phyloP scores from a whole-genome alignment of 148 eudicot species.

The Chenopodium quinoa region DNA sequence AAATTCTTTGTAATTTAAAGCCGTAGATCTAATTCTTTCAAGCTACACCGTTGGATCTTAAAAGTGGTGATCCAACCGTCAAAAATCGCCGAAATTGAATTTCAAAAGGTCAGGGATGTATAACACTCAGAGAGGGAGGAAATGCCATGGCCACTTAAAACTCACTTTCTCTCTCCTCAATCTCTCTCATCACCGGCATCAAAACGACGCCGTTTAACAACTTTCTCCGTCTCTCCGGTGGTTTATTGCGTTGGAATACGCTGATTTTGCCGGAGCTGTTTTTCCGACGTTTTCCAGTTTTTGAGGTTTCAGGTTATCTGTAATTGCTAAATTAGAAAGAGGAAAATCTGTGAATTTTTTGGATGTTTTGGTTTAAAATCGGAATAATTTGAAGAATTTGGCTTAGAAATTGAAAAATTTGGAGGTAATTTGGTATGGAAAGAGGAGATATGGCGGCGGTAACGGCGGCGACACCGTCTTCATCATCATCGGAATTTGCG shows the following conservation, averaged over 20 bases:
- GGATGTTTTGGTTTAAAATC: background rate
- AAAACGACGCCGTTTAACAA: constrained; percentile 4
- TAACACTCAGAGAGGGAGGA: background rate
- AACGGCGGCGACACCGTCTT: constrained; percentile 10
- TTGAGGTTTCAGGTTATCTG: background rate
- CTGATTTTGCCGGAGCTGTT: background rate
- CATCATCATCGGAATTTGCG: constrained; percentile 21
- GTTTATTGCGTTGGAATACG: background rate
- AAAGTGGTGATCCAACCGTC: constrained; percentile 8
- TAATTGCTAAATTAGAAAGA: background rate
- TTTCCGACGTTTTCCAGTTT: background rate
- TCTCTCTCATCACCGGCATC: background rate
- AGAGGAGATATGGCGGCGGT: constrained; percentile 31
- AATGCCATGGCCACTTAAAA: constrained; percentile 8
- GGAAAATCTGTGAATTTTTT: background rate
- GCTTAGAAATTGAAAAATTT: background rate
- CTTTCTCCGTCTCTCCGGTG: background rate
- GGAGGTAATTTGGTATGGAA: constrained; percentile 32
- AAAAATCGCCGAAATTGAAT: constrained; percentile 32
- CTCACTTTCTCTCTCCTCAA: background rate
- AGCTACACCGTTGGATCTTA: constrained; percentile 26
- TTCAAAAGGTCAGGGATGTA: constrained; percentile 33
- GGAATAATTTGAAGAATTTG: background rate
- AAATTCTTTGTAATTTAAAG: background rate
- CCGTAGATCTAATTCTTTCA: constrained; percentile 25